These are phyloP conservation scores for Leccinum pachyderme DNA, from an alignment of 1,284 basidiomycete genomes.

Conservation along the genomic window DNA sequence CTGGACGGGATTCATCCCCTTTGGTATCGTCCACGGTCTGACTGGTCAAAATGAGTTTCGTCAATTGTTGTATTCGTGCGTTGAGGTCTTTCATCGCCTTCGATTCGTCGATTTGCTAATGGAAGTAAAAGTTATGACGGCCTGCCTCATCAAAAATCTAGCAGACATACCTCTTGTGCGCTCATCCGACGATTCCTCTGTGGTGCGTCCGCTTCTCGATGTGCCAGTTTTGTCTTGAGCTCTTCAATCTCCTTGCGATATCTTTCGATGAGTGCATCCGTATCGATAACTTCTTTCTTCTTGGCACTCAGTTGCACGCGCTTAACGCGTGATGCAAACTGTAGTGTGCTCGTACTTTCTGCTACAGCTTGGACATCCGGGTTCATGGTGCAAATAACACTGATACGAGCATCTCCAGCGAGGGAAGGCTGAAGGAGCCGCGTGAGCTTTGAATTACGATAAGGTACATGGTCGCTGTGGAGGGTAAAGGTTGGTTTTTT, in stretches of 20 bases:
- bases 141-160: not conserved
- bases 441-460: conserved; percentile 93
- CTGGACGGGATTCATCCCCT: conserved; percentile 68
- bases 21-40: conserved; percentile 70
- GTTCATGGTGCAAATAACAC: conserved; percentile 95
- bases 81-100: conserved; percentile 81
- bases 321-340: conserved; percentile 89
- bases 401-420: conserved; percentile 92
- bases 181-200: conserved; percentile 58
- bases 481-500: conserved; percentile 2
- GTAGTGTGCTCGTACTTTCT: conserved; percentile 81
- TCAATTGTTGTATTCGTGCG: conserved; percentile 78
- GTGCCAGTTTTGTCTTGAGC: conserved; percentile 64
- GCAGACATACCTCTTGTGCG: conserved; percentile 57
- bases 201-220: conserved; percentile 61
- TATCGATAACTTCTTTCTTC: conserved; percentile 92
- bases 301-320: conserved; percentile 82
- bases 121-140: conserved; percentile 1
- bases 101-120: conserved; percentile 72
- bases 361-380: conserved; percentile 72
- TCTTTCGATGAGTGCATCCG: conserved; percentile 87
- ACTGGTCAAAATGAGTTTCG: conserved; percentile 84
- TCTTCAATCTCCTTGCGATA: conserved; percentile 92
- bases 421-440: conserved; percentile 94
- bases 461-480: conserved; percentile 84